Evolutionary conservation across 805 yeast species (phyloP), one percentile per base, ranked within the genome.

Genomic region (Cyberlindnera maritima): DNA sequence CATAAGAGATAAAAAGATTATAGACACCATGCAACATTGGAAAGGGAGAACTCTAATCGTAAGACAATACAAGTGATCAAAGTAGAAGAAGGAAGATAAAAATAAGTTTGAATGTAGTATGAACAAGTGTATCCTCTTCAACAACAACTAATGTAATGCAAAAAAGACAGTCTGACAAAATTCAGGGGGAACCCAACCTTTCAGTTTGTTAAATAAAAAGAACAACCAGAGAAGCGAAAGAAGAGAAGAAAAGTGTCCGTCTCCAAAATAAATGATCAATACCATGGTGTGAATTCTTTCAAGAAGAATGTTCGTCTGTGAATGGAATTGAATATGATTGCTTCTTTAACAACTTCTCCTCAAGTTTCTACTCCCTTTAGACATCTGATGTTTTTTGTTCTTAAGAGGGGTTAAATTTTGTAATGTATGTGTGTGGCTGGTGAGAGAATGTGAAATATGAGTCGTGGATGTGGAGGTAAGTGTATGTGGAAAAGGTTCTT

Each of bases 191-290:
- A 5, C 18, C 35, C 10, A 25, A 37, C 40, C 41, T 33, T 41
- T 36, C 52, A 44, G 39, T 36, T 44, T 46, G 50, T 49, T 46
- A 49, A 43, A 41, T 49, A 49, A 43, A 49, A 49, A 46, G 11
- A 7, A 28, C 31, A 7, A 28, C 13, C n/a, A 9, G 9, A 21
- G 25, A 21, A 21, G 9, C 25, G 5, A 21, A 21, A 21, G 25
- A 21, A 21, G 25, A 21, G 9, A 21, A 21, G 25, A 21, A 21
- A 9, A 6, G 25, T 21, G 25, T n/a, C n/a, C n/a, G n/a, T n/a
- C n/a, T n/a, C n/a, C n/a, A n/a, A n/a, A n/a, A 21, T 32, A 5
- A n/a, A n/a, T n/a, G 15, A 32, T 34, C 36, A 34, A 34, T 19
- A 23, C 39, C 39, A 36, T 21, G 13, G 7, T 36, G 39, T 35